A percentile compares a stretch with the other conserved stretches of the same genome.
Conservation (phyloP, 192 early-diverging fungal genomes). For the Chytriomyces confervae region DNA sequence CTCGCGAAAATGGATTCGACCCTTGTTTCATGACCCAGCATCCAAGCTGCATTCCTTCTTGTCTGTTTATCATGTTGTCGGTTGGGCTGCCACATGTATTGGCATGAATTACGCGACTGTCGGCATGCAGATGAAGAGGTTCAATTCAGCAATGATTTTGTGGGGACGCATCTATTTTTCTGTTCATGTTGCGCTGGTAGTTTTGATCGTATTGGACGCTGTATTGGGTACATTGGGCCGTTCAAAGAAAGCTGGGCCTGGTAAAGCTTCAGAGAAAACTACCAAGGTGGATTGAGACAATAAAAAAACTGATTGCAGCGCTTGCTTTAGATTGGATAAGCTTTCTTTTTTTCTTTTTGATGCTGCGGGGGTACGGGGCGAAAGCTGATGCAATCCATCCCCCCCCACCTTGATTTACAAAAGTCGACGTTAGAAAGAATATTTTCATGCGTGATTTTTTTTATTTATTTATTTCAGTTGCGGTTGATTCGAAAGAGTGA, state of each 20-base stretch:
- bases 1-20: slow-evolving; percentile 67
- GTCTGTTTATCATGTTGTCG: slow-evolving; percentile 24
- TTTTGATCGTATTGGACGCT: slow-evolving; percentile 8
- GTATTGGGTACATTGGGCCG: not conserved
- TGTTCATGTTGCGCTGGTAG: slow-evolving; percentile 18
- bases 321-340: no score
- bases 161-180: slow-evolving; percentile 23
- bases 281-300: no score
- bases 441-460: no score
- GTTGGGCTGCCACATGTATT: slow-evolving; percentile 12
- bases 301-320: no score
- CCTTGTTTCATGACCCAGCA: slow-evolving; percentile 48
- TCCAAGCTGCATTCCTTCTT: not conserved
- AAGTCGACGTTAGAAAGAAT: no score
- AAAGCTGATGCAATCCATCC: no score
- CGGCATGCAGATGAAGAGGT: slow-evolving; percentile 9
- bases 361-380: no score
- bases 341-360: no score
- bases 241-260: not conserved
- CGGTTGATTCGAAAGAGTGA: no score
- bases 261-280: not conserved
- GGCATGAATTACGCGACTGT: slow-evolving; percentile 11
- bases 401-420: no score
- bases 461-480: no score
- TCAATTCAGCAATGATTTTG: slow-evolving; percentile 10